Conservation (phyloP, 352 stramenopile species). For the Aphanomyces cochlioides region DNA sequence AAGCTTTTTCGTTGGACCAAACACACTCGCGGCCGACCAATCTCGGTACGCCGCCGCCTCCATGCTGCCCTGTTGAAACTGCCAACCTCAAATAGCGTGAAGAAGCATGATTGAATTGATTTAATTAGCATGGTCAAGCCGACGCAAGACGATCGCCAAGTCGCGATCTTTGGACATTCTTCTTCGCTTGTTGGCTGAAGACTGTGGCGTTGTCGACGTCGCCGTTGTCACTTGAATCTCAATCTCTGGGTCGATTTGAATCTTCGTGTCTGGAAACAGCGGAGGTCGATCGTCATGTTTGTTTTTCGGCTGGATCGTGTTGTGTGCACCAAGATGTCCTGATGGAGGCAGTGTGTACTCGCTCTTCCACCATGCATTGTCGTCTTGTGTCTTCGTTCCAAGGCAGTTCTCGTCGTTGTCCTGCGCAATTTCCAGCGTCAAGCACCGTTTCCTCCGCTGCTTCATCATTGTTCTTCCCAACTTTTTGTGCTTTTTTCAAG, state of each 20-base stretch:
- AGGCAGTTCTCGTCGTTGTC: conserved; percentile 1
- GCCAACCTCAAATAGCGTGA: background rate
- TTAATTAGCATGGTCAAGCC: background rate
- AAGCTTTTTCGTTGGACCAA: conserved; percentile 29
- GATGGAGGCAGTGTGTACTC: conserved; percentile 19
- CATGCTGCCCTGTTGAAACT: background rate
- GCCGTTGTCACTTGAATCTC: background rate
- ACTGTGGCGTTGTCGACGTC: background rate
- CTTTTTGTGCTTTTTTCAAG: background rate
- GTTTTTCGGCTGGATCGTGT: conserved; percentile 11
- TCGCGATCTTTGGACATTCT: background rate
- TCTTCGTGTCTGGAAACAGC: conserved; percentile 4
- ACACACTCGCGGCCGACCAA: conserved; percentile 49
- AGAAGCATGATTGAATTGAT: background rate
- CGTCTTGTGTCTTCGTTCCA: background rate
- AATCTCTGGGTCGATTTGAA: conserved; percentile 2
- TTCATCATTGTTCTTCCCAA: background rate
- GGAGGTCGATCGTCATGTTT: background rate
- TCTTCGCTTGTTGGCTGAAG: background rate
- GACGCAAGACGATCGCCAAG: background rate
- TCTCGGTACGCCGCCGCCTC: conserved; percentile 33
- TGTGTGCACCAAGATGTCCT: conserved; percentile 10
- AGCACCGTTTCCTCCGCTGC: conserved; percentile 6
- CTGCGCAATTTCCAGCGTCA: background rate
- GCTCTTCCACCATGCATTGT: conserved; percentile 18